Conservation (phyloP, 129 eudicot genomes). For the Lactuca sativa region DNA sequence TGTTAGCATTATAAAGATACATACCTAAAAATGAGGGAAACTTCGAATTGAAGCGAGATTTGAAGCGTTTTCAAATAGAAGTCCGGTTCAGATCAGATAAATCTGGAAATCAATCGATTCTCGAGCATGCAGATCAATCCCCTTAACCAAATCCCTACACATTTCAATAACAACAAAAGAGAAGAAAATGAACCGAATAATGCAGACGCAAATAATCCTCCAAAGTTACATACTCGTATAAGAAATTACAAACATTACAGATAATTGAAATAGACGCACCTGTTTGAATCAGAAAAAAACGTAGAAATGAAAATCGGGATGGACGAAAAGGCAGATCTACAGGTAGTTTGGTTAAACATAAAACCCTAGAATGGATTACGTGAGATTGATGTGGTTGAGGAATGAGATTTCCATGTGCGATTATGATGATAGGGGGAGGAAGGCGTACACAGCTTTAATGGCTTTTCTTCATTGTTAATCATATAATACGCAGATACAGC, state of each 20-base stretch:
- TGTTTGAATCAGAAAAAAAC: background rate
- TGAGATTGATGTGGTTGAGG: slow-evolving; percentile 9
- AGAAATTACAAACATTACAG: background rate
- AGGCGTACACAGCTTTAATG: slow-evolving; percentile 27
- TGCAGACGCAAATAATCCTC: slow-evolving; percentile 3
- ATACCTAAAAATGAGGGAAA: slow-evolving; percentile 21
- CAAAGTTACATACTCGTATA: background rate
- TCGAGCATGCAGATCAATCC: slow-evolving; percentile 34
- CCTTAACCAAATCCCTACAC: slow-evolving; percentile 21
- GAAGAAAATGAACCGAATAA: slow-evolving; percentile 1
- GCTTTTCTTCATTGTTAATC: slow-evolving; percentile 33
- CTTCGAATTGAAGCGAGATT: slow-evolving; percentile 21
- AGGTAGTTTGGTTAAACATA: slow-evolving; percentile 1
- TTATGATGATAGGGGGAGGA: slow-evolving; percentile 23
- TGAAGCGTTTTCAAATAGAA: slow-evolving; percentile 6
- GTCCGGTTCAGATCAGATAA: slow-evolving; percentile 19
- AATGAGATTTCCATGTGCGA: slow-evolving; percentile 25
- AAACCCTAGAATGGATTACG: slow-evolving; percentile 23
- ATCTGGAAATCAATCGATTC: slow-evolving; percentile 16
- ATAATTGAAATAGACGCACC: slow-evolving; percentile 23
- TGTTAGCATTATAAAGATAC: slow-evolving; percentile 1
- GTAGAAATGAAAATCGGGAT: background rate
- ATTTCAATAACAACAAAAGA: background rate
- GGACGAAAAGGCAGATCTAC: slow-evolving; percentile 30
- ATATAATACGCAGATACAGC: slow-evolving; percentile 28